Percentiles rank a stretch among this genome's conserved stretches.
Conservation (phyloP, 306 rosid genomes). For the Rosa chinensis region DNA sequence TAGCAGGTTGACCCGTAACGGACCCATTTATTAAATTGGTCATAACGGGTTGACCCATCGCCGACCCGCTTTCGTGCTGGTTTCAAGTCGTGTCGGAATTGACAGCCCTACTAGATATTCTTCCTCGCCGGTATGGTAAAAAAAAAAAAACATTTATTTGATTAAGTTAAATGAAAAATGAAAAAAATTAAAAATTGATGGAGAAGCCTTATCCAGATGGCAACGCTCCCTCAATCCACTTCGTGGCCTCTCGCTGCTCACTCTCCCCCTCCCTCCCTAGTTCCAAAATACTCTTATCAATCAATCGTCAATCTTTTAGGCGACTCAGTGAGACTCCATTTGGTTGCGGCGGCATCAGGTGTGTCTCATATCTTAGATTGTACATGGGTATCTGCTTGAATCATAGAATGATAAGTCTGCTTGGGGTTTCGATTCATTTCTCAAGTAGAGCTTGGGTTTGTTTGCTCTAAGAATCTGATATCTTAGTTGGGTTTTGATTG, state of each 20-base stretch:
- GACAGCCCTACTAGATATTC: too few species aligned
- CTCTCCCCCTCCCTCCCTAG: neutral
- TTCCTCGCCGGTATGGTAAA: too few species aligned
- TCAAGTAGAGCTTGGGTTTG: neutral
- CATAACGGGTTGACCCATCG: too few species aligned
- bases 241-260: neutral
- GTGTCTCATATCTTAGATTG: neutral
- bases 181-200: neutral
- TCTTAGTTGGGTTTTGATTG: neutral
- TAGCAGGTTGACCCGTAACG: too few species aligned
- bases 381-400: neutral
- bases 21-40: too few species aligned
- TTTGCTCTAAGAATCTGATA: neutral
- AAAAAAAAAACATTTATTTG: too few species aligned
- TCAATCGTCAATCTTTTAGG: neutral
- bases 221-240: neutral
- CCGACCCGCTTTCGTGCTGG: too few species aligned
- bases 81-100: too few species aligned
- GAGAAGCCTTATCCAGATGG: neutral
- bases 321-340: neutral
- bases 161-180: too few species aligned
- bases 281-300: neutral
- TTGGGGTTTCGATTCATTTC: neutral
- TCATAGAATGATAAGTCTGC: neutral
- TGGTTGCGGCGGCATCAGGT: constrained; percentile 5